These are phyloP conservation scores for Porphyrellus cyaneotinctus DNA, from an alignment of 768 basidiomycete species.

Conservation along the genomic window DNA sequence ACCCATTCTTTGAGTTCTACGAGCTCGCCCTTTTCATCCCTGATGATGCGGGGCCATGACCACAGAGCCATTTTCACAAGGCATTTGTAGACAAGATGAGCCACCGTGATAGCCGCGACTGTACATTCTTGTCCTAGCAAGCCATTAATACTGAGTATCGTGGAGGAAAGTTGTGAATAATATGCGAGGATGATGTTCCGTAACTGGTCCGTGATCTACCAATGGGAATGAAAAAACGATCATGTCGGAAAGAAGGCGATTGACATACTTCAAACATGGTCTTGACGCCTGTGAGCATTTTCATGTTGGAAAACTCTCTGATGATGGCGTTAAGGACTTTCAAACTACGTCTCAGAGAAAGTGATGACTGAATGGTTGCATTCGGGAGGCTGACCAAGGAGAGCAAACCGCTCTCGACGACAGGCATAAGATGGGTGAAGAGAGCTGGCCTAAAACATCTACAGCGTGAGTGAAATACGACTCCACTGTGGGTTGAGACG, in stretches of 20 bases:
- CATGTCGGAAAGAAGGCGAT: neutral
- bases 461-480: neutral
- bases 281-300: slow-evolving; percentile 65
- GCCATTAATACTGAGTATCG: slow-evolving; percentile 31
- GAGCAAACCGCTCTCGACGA: slow-evolving; percentile 52
- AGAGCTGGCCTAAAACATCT: slow-evolving; percentile 20
- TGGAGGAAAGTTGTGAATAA: slow-evolving; percentile 49
- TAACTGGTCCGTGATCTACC: slow-evolving; percentile 33
- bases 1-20: slow-evolving; percentile 53
- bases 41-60: slow-evolving; percentile 58
- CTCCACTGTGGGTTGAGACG: slow-evolving; percentile 11
- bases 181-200: slow-evolving; percentile 54
- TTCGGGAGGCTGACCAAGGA: slow-evolving; percentile 42
- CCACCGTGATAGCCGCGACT: slow-evolving; percentile 47
- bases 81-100: slow-evolving; percentile 73
- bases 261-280: slow-evolving; percentile 56
- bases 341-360: slow-evolving; percentile 57
- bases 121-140: slow-evolving; percentile 38
- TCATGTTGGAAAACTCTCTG: slow-evolving; percentile 67
- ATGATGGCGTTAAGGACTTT: slow-evolving; percentile 60
- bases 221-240: neutral
- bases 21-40: slow-evolving; percentile 40
- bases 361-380: slow-evolving; percentile 41
- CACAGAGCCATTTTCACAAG: slow-evolving; percentile 66
- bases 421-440: slow-evolving; percentile 41